Conservation (phyloP, 2,329 filamentous ascomycete genomes). For the Boeremia lycopersici region DNA sequence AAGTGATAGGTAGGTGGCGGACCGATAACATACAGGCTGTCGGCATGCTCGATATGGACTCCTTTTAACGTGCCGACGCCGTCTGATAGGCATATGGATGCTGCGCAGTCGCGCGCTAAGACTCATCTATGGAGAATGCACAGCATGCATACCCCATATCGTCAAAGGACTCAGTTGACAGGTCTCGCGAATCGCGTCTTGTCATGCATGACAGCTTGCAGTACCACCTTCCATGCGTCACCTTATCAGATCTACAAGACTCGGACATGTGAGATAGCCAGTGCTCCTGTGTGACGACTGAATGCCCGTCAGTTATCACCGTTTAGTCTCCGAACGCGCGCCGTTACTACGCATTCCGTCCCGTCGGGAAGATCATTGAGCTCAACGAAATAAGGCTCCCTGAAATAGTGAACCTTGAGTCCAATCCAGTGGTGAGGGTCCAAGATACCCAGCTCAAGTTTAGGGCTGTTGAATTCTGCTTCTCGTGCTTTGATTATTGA, state of each 20-base stretch:
- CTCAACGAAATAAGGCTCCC: conserved; percentile 6
- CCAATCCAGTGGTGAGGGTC: too few species aligned
- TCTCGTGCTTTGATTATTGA: neutral
- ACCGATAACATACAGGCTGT: neutral
- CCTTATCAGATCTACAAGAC: neutral
- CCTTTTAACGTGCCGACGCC: neutral
- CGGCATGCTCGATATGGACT: neutral
- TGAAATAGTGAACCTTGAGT: neutral
- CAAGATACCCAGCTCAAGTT: too few species aligned
- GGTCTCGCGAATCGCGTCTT: conserved; percentile 2
- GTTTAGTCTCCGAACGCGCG: conserved; percentile 5
- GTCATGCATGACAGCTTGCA: neutral
- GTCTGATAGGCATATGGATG: neutral
- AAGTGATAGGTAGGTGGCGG: neutral
- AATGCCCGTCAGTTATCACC: neutral
- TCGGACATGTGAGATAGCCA: neutral
- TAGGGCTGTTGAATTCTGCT: too few species aligned
- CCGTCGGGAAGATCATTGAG: neutral
- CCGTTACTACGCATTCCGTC: conserved; percentile 1
- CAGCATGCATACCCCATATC: neutral
- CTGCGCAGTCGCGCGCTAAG: neutral
- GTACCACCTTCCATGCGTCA: neutral
- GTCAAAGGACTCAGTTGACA: neutral
- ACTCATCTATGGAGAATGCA: neutral
- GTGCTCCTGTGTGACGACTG: neutral